Base-by-base conservation (phyloP, 257 asterid species). In the Primulina huaijiensis region DNA sequence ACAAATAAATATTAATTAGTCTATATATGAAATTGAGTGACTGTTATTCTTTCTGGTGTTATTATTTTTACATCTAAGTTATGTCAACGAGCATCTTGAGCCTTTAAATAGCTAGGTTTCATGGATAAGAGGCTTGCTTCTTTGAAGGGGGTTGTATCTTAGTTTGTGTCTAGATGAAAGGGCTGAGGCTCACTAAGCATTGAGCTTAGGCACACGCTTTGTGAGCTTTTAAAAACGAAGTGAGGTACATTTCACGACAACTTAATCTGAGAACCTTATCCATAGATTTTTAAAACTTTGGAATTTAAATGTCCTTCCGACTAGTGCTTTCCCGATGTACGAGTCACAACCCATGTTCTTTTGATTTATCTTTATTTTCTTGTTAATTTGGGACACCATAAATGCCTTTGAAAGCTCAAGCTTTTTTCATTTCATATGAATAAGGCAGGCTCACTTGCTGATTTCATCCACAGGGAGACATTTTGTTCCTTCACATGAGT, bases 391-490 rank as follows among this genome's bases (percentile, higher is more conserved):
- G 17, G 53, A 10, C 53, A 43, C n/a, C 53, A 11, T 12, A 12
- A 0, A 5, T 43, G 53, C 53, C n/a, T 43, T 43, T 0, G 12
- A n/a, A 10, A 43, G 53, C 53, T 43, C 17, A 43, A 12, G n/a
- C 53, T 10, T 43, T 43, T 3, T 43, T 12, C n/a, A 2, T 43
- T 43, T 43, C 5, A 43, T 43, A 43, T 10, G 12, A 43, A 43
- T 11, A 12, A 43, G 53, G 53, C n/a, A 43, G 53, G 16, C 16
- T 8, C 2, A 43, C 17, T 19, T 23, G 1, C 6, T 0, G 9
- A 29, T 60, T 25, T 62, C 43, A 62, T 19, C 33, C 50, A 50
- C 77, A 80, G 84, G 82, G 82, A 11, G 85, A 81, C 74, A 65
- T 77, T 62, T 75, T 81, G 53, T 81, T 81, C 75, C 62, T 81